Evolutionary conservation across 192 early-diverging fungal species (phyloP), one percentile per base, ranked within the genome.

Genomic region (Allomyces macrogynus): DNA sequence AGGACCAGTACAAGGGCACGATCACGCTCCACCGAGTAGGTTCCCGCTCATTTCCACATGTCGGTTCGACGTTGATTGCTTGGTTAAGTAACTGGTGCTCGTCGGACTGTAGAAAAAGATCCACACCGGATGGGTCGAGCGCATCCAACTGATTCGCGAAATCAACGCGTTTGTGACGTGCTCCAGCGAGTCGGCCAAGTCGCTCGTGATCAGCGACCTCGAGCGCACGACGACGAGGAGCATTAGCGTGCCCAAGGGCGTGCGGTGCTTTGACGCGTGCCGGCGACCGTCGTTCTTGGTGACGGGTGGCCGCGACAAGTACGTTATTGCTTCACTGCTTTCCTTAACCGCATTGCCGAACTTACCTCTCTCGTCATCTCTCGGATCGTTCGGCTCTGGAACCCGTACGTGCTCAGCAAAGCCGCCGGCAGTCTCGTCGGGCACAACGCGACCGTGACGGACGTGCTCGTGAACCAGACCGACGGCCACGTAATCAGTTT

Each of bases 141-240:
- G 76, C 64, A 76, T 84, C 1, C 78, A 81, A 62, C 84, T 79
- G 62, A 79, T 76, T 54, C 70, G 61, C 20, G 82, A 84, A 70
- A 79, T 84, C 73, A 84, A 83, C 65, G 74, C 77, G 0, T 84
- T 84, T 68, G 75, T 84, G 3, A 73, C 75, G 5, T 84, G 82
- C 65, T 70, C 81, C 4, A 63, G 72, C n/a, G 78, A 83, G 63
- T 75, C 63, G 64, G 69, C 65, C 11, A 74, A 72, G 40, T 78
- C 76, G 0, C 66, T 84, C 8, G 74, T 81, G 8, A 78, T 84
- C 60, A 78, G 79, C 3, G 82, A 84, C 64, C 67, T 84, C 43
- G 82, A 84, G 61, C 65, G 82, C 20, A 83, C 81, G 65, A 74
- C 76, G 3, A 65, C 73, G 44, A 70, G 82, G 7, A 70, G 70